These are phyloP conservation scores for Fonsecaea nubica DNA, from an alignment of 2,329 filamentous ascomycete species.

Conservation along the genomic window DNA sequence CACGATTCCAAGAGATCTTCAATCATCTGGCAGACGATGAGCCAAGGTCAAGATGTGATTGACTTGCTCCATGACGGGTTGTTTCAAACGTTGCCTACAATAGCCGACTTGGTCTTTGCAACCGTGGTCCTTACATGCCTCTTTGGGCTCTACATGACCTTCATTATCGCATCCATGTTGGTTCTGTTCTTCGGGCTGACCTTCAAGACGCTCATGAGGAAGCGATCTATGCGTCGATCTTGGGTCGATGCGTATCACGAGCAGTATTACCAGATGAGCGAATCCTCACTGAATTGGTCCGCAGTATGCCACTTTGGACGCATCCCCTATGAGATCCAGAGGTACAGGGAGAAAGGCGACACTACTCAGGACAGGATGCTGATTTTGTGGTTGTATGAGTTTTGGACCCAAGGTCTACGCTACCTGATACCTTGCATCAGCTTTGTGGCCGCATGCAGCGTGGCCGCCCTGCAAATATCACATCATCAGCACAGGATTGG, in stretches of 20 bases:
- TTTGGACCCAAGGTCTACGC: constrained; percentile 19
- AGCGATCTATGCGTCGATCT: constrained; percentile 49
- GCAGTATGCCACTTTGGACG: constrained; percentile 66
- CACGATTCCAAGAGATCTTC: constrained; percentile 70
- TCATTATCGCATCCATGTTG: constrained; percentile 56
- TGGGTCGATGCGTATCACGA: constrained; percentile 53
- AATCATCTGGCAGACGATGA: constrained; percentile 69
- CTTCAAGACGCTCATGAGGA: constrained; percentile 48
- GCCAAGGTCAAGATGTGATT: constrained; percentile 66
- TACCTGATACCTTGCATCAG: constrained; percentile 38
- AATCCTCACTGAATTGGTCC: constrained; percentile 66
- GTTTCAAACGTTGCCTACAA: constrained; percentile 66
- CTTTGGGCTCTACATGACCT: constrained; percentile 67
- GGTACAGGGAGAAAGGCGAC: constrained; percentile 50
- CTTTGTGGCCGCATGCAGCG: constrained; percentile 57
- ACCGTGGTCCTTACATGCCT: constrained; percentile 63
- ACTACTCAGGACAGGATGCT: constrained; percentile 45
- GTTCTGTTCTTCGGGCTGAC: constrained; percentile 61
- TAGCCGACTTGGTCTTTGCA: constrained; percentile 67
- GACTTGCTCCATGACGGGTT: constrained; percentile 65
- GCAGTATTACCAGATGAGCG: constrained; percentile 62
- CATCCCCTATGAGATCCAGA: constrained; percentile 58
- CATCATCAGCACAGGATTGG: constrained; percentile 60
- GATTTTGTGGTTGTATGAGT: constrained; percentile 18
- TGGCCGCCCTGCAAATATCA: constrained; percentile 62